Conservation (phyloP, 495 filamentous ascomycete genomes). For the Aspergillus asperescens region DNA sequence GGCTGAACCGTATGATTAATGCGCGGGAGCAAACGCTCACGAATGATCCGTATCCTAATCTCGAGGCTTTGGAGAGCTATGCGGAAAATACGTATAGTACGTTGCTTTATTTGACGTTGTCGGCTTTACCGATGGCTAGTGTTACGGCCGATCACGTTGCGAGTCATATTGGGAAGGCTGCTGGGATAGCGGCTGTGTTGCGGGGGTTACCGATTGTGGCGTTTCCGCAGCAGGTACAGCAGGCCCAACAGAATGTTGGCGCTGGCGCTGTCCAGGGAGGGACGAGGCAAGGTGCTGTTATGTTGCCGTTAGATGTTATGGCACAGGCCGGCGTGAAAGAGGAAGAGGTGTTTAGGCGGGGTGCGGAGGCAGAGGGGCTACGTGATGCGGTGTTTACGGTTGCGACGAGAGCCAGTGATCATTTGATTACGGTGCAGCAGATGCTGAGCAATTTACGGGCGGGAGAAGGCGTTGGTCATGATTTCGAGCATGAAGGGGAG, state of each 20-base stretch:
- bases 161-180: slow-evolving; percentile 89
- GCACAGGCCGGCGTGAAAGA: slow-evolving; percentile 71
- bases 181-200: slow-evolving; percentile 77
- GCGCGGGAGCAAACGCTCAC: slow-evolving; percentile 78
- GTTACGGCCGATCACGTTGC: slow-evolving; percentile 89
- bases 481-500: slow-evolving; percentile 79
- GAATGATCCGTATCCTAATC: slow-evolving; percentile 69
- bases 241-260: slow-evolving; percentile 29
- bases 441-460: slow-evolving; percentile 76
- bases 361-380: slow-evolving; percentile 67
- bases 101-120: slow-evolving; percentile 83
- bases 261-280: slow-evolving; percentile 28
- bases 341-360: slow-evolving; percentile 82
- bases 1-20: slow-evolving; percentile 72
- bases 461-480: slow-evolving; percentile 69
- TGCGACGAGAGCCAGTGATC: slow-evolving; percentile 89
- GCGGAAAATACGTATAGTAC: slow-evolving; percentile 92
- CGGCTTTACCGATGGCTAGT: slow-evolving; percentile 66
- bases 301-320: slow-evolving; percentile 87
- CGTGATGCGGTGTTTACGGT: slow-evolving; percentile 87
- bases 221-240: slow-evolving; percentile 55
- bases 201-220: slow-evolving; percentile 80
- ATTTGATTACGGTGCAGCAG: slow-evolving; percentile 86
- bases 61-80: slow-evolving; percentile 76
- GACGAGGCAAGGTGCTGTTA: slow-evolving; percentile 56